Evolutionary conservation across 805 yeast genomes (phyloP).

Genomic region (Wickerhamiella allomyrinae): DNA sequence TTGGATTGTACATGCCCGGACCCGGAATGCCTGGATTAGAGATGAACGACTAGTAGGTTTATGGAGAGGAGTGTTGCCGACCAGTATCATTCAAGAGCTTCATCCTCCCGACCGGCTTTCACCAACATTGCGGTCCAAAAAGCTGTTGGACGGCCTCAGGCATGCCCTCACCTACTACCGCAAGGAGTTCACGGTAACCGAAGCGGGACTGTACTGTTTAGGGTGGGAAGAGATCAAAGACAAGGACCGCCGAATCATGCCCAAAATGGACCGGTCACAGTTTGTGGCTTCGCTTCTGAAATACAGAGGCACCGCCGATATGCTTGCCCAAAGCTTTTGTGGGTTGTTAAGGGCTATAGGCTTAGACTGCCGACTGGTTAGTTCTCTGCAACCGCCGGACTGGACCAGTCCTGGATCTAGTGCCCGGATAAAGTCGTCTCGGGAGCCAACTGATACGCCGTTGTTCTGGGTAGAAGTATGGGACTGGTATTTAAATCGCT

Average conservation of each 20-base stretch:
- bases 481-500: slow-evolving; percentile 54
- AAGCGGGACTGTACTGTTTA: slow-evolving; percentile 29
- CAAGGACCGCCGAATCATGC: slow-evolving; percentile 12
- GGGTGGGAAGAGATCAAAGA: slow-evolving; percentile 35
- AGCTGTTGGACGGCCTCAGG: slow-evolving; percentile 63
- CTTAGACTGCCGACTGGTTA: slow-evolving; percentile 57
- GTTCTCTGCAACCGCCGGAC: slow-evolving; percentile 86
- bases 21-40: slow-evolving; percentile 65
- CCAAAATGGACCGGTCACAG: slow-evolving; percentile 24
- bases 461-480: slow-evolving; percentile 91
- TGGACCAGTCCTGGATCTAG: slow-evolving; percentile 17
- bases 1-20: slow-evolving; percentile 51
- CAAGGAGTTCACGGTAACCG: slow-evolving; percentile 35
- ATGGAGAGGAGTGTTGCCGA: slow-evolving; percentile 37
- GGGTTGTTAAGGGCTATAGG: slow-evolving; percentile 57
- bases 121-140: slow-evolving; percentile 41
- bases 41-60: slow-evolving; percentile 29
- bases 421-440: slow-evolving; percentile 10
- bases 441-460: slow-evolving; percentile 34
- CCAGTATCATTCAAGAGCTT: slow-evolving; percentile 32
- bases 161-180: slow-evolving; percentile 52
- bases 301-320: slow-evolving; percentile 57
- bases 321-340: slow-evolving; percentile 80
- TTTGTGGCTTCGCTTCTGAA: slow-evolving; percentile 33
- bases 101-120: slow-evolving; percentile 33